phyloP scores from a whole-genome alignment of 148 eudicot species.

The Amaranthus palmeri region DNA sequence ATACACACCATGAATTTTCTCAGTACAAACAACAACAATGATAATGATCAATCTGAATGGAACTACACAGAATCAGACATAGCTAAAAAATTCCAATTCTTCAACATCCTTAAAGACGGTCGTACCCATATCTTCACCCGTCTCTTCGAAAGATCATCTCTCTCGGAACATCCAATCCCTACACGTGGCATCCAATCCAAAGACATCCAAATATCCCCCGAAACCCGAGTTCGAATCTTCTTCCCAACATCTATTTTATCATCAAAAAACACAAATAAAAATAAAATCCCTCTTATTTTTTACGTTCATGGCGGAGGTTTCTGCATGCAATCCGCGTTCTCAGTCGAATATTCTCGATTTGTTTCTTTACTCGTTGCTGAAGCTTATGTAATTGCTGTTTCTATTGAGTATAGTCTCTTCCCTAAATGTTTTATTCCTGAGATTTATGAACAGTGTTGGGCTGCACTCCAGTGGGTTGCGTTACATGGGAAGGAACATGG shows the following conservation, averaged over 20 bases:
- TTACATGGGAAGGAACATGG: conserved; percentile 15
- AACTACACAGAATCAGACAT: conserved; percentile 22
- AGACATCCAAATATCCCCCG: conserved; percentile 24
- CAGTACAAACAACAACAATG: too few species aligned
- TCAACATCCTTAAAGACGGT: conserved; percentile 34
- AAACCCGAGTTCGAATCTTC: conserved; percentile 25
- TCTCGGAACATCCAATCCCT: conserved; percentile 22
- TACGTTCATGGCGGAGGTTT: conserved; percentile 47
- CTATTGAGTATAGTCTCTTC: conserved; percentile 27
- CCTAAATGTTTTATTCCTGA: conserved; percentile 20
- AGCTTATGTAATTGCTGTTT: conserved; percentile 21
- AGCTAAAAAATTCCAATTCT: conserved; percentile 28
- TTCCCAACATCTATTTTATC: conserved; percentile 10
- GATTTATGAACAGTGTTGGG: conserved; percentile 30
- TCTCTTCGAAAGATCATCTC: conserved; percentile 11
- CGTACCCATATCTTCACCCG: conserved; percentile 13
- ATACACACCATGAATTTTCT: too few species aligned
- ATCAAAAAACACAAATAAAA: background rate
- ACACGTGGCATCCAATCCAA: conserved; percentile 28
- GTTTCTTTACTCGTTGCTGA: conserved; percentile 12
- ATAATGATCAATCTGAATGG: background rate
- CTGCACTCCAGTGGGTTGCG: conserved; percentile 28
- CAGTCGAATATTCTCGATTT: conserved; percentile 21
- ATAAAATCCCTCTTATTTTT: conserved; percentile 31
- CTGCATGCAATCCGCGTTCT: conserved; percentile 33